Percentiles rank a stretch among this genome's conserved stretches.
These are phyloP conservation scores for Halenospora varia DNA, from an alignment of 495 filamentous ascomycete genomes.

Conservation along the genomic window DNA sequence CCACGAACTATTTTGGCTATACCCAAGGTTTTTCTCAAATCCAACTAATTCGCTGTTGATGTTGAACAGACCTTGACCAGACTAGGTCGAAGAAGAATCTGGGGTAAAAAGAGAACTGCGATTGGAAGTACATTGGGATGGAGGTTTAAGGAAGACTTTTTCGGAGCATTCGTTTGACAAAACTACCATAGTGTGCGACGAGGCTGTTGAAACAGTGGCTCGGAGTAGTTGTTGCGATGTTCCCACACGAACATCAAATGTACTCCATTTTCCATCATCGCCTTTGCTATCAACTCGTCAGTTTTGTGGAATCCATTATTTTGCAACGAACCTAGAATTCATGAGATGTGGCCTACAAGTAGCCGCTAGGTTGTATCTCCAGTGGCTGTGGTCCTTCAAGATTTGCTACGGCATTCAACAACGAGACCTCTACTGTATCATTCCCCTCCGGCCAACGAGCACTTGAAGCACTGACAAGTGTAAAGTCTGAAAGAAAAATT, in stretches of 20 bases:
- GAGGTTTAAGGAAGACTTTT: slow-evolving; percentile 6
- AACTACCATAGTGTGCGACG: slow-evolving; percentile 34
- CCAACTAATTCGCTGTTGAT: neutral
- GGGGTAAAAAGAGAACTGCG: neutral
- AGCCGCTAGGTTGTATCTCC: no score
- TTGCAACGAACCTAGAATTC: no score
- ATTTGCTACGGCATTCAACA: no score
- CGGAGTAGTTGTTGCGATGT: slow-evolving; percentile 34
- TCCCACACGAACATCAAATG: slow-evolving; percentile 33
- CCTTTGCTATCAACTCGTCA: no score
- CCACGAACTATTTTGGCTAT: neutral
- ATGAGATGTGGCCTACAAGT: no score
- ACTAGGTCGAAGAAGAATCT: neutral
- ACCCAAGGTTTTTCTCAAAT: neutral
- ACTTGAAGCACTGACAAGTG: no score
- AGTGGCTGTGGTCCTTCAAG: no score
- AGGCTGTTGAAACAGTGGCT: slow-evolving; percentile 32
- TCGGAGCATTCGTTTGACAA: slow-evolving; percentile 36
- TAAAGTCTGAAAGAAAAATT: no score
- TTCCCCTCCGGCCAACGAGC: no score
- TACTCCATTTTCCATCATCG: slow-evolving; percentile 37
- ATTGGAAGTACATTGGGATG: neutral
- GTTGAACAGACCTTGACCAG: neutral
- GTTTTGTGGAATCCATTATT: no score
- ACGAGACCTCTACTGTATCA: no score